Evolutionary conservation across 2,329 filamentous ascomycete species (phyloP), one percentile per base, ranked within the genome.

Genomic region (Cytospora paraplurivora): DNA sequence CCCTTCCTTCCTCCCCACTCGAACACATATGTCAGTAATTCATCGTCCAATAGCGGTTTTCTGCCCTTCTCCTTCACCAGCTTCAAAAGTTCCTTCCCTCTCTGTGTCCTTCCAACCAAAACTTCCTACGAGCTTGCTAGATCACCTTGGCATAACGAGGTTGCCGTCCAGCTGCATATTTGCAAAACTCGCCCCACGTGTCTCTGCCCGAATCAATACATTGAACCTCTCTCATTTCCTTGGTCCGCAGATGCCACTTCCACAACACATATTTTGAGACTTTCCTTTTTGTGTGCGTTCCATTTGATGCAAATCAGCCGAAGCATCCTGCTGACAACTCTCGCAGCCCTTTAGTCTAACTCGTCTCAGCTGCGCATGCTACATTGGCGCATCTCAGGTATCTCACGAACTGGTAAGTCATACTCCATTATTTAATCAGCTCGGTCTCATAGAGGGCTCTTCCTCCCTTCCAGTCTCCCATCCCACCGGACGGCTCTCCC

Each of bases 311-410:
- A n/a, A 8, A 44, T 15, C 15, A 44, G 6, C 8, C 17, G 17
- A 44, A 35, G 37, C 33, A 37, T 15, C 41, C 7, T 47, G 5
- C 51, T 61, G 8, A 61, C 41, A 33, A 12, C 41, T 8, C 37
- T 21, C 27, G 12, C 51, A 61, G 59, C 41, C 37, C 15, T 35
- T 35, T 37, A 51, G 19, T 33, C 51, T 34, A 53, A 55, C 59
- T 13, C 8, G n/a, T 35, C 38, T 17, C 38, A 61, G 51, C 15
- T 33, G 13, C 32, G 33, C n/a, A 35, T 35, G 17, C 37, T 15
- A 12, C 32, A 60, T 35, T 44, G 41, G 27, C 27, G 21, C 32
- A 13, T 33, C 21, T 33, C 21, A 19, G 27, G 7, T 10, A 27
- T 21, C 27, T 13, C 21, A 17, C 4, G 19, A 21, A 21, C 17